Percentiles rank a stretch among this genome's conserved stretches.
These are phyloP conservation scores for Wickerhamomyces rabaulensis DNA, from an alignment of 805 yeast species.

Conservation along the genomic window DNA sequence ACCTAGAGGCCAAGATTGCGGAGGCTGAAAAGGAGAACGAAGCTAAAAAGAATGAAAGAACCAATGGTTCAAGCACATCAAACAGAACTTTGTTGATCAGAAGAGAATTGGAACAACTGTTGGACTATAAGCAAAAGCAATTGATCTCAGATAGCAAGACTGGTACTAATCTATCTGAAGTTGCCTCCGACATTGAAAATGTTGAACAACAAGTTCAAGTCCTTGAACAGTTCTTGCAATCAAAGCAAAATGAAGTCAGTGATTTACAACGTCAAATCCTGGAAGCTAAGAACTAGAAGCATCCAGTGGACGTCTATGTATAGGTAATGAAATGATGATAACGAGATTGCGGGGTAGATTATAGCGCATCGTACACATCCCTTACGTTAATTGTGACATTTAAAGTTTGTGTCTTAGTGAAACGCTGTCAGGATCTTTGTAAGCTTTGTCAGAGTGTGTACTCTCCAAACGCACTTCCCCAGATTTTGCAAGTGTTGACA, in stretches of 20 bases:
- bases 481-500: too few species aligned
- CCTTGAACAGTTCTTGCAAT: slow-evolving; percentile 61
- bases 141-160: slow-evolving; percentile 33
- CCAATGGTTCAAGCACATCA: slow-evolving; percentile 16
- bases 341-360: not conserved
- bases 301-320: not conserved
- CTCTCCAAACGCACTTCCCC: too few species aligned
- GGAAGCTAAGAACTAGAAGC: slow-evolving; percentile 9
- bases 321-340: not conserved
- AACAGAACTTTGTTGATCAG: slow-evolving; percentile 31
- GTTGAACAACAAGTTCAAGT: slow-evolving; percentile 74
- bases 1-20: slow-evolving; percentile 60
- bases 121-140: slow-evolving; percentile 69
- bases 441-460: not conserved
- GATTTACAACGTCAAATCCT: slow-evolving; percentile 40
- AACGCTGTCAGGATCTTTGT: not conserved
- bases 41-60: slow-evolving; percentile 28
- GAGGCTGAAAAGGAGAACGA: slow-evolving; percentile 49
- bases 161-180: slow-evolving; percentile 38
- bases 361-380: not conserved
- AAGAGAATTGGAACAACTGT: slow-evolving; percentile 75
- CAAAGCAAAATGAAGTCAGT: slow-evolving; percentile 56
- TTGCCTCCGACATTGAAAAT: slow-evolving; percentile 57
- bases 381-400: too few species aligned
- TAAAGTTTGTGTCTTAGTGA: too few species aligned